Evolutionary conservation across 441 rosid genomes (phyloP), one percentile per base, ranked within the genome.

Genomic region (Metrosideros polymorpha): DNA sequence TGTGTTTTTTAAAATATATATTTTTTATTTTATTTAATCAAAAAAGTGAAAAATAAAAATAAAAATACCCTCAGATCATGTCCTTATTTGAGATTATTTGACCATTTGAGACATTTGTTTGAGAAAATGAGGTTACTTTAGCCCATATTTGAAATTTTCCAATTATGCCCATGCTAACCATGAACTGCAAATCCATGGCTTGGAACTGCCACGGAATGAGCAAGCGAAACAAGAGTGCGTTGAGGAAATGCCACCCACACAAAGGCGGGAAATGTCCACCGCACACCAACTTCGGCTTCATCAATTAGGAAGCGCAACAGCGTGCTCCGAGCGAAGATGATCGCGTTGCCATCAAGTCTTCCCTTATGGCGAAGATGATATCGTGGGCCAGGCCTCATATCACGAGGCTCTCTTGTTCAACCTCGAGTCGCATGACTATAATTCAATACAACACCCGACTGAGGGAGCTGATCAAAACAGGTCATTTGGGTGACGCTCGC

Each of bases 401-500:
- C 87, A 88, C 92, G 89, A 91, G 91, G 83, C 87, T 93, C n/a
- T 95, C 89, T 87, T 18, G 75, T 27, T 1, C 15, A 39, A 82
- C 79, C 1, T 35, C 94, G 29, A 84, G 88, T 85, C 57, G 85
- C 43, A 5, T 82, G n/a, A 55, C 86, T 56, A 87, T 90, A 88
- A 18, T 87, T 18, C 93, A 92, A 86, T n/a, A 83, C 59, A 93
- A 94, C 56, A 89, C 90, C 83, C 92, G 89, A 18, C 88, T 96
- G 6, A 92, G 88, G 22, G 10, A n/a, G 3, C 42, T 93, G 12
- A 82, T 92, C 6, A 90, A 90, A 85, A 54, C 92, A 14, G 94
- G 92, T 15, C 83, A 84, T 76, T 76, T 95, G 57, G 82, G 15
- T 1, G 90, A 82, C 83, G 99, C 98, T 29, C 99, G 96, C 85